Percentiles rank a stretch among this genome's conserved stretches.
Conservation (phyloP, 2,329 filamentous ascomycete species). For the Xylariaceae sp. region DNA sequence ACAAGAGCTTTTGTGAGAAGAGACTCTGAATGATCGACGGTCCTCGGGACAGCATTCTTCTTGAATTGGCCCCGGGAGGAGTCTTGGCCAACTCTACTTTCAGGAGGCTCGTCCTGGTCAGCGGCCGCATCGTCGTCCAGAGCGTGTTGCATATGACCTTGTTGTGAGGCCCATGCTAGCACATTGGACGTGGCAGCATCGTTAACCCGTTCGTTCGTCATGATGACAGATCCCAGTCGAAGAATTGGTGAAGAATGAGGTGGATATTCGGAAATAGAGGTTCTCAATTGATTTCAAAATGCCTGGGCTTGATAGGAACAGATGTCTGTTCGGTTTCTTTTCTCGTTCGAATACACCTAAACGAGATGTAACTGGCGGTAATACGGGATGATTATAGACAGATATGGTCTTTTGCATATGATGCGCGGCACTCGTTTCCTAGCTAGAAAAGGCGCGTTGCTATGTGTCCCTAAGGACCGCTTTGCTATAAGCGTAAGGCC, state of each 20-base stretch:
- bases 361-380: too few relatives aligned
- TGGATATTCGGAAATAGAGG: too few relatives aligned
- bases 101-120: constrained; percentile 87
- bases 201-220: constrained; percentile 37
- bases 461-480: constrained; percentile 40
- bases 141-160: constrained; percentile 40
- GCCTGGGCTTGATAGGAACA: too few relatives aligned
- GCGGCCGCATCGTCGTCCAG: constrained; percentile 61
- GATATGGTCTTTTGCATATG: constrained; percentile 7
- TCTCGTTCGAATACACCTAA: too few relatives aligned
- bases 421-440: constrained; percentile 24
- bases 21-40: constrained; percentile 64
- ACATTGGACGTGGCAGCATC: constrained; percentile 39
- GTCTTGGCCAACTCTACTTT: constrained; percentile 41
- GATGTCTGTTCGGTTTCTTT: too few relatives aligned
- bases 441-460: constrained; percentile 24
- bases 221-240: too few relatives aligned
- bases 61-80: constrained; percentile 38
- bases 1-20: constrained; percentile 81
- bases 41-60: constrained; percentile 44
- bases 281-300: not conserved
- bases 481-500: constrained; percentile 36
- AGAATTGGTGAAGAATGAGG: too few relatives aligned
- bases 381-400: constrained; percentile 15
- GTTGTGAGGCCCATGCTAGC: constrained; percentile 43